phyloP scores from a whole-genome alignment of 1,284 basidiomycete species.

The Wolfiporia cocos region DNA sequence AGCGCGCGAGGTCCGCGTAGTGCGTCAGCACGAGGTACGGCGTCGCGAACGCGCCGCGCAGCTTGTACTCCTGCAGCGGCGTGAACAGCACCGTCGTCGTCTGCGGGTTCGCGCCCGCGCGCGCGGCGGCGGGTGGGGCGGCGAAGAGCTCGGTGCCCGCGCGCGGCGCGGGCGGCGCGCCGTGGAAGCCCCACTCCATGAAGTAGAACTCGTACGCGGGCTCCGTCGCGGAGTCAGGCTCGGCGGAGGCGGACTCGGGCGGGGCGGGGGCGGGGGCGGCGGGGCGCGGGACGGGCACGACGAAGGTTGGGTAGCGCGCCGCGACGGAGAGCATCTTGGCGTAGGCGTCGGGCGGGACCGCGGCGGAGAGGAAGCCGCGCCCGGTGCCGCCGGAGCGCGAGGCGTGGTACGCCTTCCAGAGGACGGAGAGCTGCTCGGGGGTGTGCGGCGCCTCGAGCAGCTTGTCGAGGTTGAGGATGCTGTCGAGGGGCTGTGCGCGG shows the following conservation, averaged over 20 bases:
- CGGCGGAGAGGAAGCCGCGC: conserved; percentile 77
- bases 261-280: conserved; percentile 23
- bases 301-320: conserved; percentile 66
- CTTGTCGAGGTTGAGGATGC: conserved; percentile 73
- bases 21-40: conserved; percentile 89
- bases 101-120: conserved; percentile 39
- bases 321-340: conserved; percentile 60
- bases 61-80: conserved; percentile 92
- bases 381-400: conserved; percentile 73
- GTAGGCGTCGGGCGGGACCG: conserved; percentile 72
- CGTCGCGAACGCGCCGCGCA: conserved; percentile 81
- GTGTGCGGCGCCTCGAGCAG: conserved; percentile 69
- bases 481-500: conserved; percentile 61
- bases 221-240: too few species aligned
- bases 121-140: conserved; percentile 25
- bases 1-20: conserved; percentile 83
- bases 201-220: conserved; percentile 88
- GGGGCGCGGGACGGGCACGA: conserved; percentile 69
- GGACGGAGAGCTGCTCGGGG: conserved; percentile 61
- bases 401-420: conserved; percentile 90
- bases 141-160: conserved; percentile 34
- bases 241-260: conserved; percentile 20
- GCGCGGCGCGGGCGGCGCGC: conserved; percentile 47
- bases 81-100: conserved; percentile 83
- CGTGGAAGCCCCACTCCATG: conserved; percentile 82